Percentiles rank a stretch among this genome's conserved stretches.
Conservation (phyloP, 345 rosid genomes). For the Syzygium oleosum region DNA sequence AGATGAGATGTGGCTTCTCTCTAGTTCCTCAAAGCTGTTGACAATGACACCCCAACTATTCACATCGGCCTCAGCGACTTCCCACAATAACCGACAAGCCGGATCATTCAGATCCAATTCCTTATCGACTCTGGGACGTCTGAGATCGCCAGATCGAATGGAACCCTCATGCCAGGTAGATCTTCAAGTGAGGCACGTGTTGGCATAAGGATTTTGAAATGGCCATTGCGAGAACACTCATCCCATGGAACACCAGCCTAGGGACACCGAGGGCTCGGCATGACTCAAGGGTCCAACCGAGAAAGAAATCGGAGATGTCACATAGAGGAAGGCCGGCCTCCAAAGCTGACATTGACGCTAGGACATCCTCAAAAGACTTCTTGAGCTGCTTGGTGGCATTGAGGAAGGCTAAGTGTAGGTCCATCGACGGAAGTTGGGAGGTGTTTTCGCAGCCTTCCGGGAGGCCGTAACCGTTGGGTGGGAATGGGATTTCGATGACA, state of each 20-base stretch:
- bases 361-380: slow-evolving; percentile 13
- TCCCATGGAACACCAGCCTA: slow-evolving; percentile 12
- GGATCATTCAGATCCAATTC: neutral
- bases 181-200: neutral
- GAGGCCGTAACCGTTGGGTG: neutral
- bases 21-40: slow-evolving; percentile 21
- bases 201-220: neutral
- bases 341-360: neutral
- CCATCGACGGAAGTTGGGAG: slow-evolving; percentile 12
- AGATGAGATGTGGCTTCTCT: slow-evolving; percentile 5
- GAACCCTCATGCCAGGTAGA: neutral
- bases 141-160: neutral
- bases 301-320: slow-evolving; percentile 17
- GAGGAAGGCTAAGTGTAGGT: slow-evolving; percentile 5
- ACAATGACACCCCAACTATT: slow-evolving; percentile 13
- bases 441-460: slow-evolving; percentile 15
- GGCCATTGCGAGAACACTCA: slow-evolving; percentile 1
- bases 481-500: neutral
- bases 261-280: slow-evolving; percentile 11
- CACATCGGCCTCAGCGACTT: neutral
- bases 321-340: slow-evolving; percentile 5
- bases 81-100: neutral
- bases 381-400: slow-evolving; percentile 6
- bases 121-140: neutral
- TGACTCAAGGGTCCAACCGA: slow-evolving; percentile 7